Evolutionary conservation across 2,329 filamentous ascomycete species (phyloP), one percentile per base, ranked within the genome.

Genomic region (Colletotrichum spaethianum): DNA sequence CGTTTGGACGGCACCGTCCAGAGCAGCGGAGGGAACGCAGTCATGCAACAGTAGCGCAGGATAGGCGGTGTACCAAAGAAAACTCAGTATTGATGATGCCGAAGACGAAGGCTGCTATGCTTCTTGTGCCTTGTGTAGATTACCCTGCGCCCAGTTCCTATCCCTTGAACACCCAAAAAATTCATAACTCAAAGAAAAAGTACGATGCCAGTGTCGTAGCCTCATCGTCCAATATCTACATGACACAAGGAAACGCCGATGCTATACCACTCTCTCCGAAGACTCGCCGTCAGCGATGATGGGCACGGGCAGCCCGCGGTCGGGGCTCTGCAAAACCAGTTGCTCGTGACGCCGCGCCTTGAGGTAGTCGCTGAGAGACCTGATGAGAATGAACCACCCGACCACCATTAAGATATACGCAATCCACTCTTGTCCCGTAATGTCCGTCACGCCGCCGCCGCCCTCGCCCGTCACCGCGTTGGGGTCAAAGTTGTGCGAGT

Each of bases 301-400:
- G 2, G 96, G 93, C 50, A 97, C 90, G 23, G 91, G 92, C 63
- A 98, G 85, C 2, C 96, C 95, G 44, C 96, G 89, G 77, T 98
- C 95, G 0, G 96, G 96, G 80, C 94, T 98, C 80, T 97, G 95
- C 75, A 98, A 85, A 6, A 99, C 94, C 62, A 99, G 86, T 81
- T 96, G 94, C 84, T 99, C 96, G 80, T 98, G 96, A 78, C 94
- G 89, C 79, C 96, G 89, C 46, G 95, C 96, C 76, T 92, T 90
- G 74, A 98, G 84, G 80, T 96, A 99, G 80, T 98, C 95, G 77
- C 93, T 95, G 23, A 98, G 91, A n/a, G 95, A 92, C 82, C 95
- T 91, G 79, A 99, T 98, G 74, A 99, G 86, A 74, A 99, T 95
- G 79, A 98, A 98, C 96, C 96, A 99, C 6, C 96, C 96, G 1